phyloP scores from a whole-genome alignment of 495 filamentous ascomycete species.

The Emericellopsis terricola region DNA sequence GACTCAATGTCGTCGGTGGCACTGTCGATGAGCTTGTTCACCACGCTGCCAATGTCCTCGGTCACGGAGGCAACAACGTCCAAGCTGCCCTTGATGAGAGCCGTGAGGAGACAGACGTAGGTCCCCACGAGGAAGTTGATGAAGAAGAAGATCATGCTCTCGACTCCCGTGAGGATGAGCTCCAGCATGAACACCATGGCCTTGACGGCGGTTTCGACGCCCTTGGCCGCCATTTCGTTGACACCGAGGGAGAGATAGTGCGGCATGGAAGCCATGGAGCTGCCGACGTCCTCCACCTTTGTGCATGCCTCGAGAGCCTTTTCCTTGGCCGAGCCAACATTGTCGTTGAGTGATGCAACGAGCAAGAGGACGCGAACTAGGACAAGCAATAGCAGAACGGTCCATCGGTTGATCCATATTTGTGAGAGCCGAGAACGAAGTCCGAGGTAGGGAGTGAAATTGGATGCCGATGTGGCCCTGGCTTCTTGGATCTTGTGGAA shows the following conservation, averaged over 20 bases:
- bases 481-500: neutral
- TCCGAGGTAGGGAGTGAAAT: slow-evolving; percentile 82
- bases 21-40: slow-evolving; percentile 52
- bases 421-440: slow-evolving; percentile 80
- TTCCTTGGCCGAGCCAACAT: slow-evolving; percentile 53
- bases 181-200: slow-evolving; percentile 59
- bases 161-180: slow-evolving; percentile 63
- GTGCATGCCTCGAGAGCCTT: slow-evolving; percentile 81
- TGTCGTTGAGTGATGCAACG: slow-evolving; percentile 44
- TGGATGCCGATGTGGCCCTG: slow-evolving; percentile 10
- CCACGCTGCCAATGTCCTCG: slow-evolving; percentile 47
- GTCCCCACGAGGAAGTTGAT: slow-evolving; percentile 79
- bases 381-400: slow-evolving; percentile 69
- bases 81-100: slow-evolving; percentile 62
- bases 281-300: slow-evolving; percentile 84
- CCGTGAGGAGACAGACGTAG: slow-evolving; percentile 69
- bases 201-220: slow-evolving; percentile 58
- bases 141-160: slow-evolving; percentile 75
- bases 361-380: slow-evolving; percentile 66
- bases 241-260: slow-evolving; percentile 78
- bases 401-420: slow-evolving; percentile 96
- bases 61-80: slow-evolving; percentile 48
- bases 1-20: slow-evolving; percentile 45
- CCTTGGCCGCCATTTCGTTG: slow-evolving; percentile 64
- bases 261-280: slow-evolving; percentile 93